These are phyloP conservation scores for Cryomyces antarcticus DNA, from an alignment of 495 filamentous ascomycete genomes.

Conservation along the genomic window DNA sequence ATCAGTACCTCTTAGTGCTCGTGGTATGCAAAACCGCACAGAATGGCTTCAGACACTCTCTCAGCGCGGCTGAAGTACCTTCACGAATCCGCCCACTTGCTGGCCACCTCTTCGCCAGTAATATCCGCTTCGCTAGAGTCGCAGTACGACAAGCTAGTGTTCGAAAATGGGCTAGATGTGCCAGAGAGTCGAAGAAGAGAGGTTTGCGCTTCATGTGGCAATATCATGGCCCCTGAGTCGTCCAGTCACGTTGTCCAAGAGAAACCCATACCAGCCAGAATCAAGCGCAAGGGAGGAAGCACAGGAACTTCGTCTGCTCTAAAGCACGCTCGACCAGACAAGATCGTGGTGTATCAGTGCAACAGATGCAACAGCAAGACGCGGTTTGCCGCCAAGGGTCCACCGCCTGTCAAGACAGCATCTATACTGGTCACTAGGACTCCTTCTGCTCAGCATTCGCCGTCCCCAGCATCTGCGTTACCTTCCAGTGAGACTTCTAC, in stretches of 20 bases:
- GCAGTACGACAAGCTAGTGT: conserved; percentile 20
- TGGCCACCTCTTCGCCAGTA: conserved; percentile 24
- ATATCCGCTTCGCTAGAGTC: conserved; percentile 28
- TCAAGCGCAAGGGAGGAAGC: neutral
- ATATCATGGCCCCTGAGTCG: conserved; percentile 23
- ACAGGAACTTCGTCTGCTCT: neutral
- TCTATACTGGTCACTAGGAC: neutral
- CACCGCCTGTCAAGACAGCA: neutral
- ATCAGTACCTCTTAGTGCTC: too few relatives aligned
- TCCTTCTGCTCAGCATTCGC: neutral
- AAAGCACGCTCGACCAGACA: neutral
- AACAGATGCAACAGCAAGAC: neutral
- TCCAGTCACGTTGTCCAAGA: conserved; percentile 22
- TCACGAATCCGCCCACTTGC: conserved; percentile 22
- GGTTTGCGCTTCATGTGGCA: conserved; percentile 32
- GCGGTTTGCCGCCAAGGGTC: neutral
- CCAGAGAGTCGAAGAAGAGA: conserved; percentile 22
- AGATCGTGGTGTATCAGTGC: neutral
- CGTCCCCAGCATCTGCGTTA: neutral
- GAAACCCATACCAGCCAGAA: neutral
- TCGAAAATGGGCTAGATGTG: conserved; percentile 20
- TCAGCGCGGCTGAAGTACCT: conserved; percentile 23
- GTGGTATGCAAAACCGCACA: too few relatives aligned
- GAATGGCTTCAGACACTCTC: neutral
- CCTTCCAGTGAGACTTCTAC: too few relatives aligned